phyloP scores from a whole-genome alignment of 202 grass and related monocot genomes.

The Setaria viridis region DNA sequence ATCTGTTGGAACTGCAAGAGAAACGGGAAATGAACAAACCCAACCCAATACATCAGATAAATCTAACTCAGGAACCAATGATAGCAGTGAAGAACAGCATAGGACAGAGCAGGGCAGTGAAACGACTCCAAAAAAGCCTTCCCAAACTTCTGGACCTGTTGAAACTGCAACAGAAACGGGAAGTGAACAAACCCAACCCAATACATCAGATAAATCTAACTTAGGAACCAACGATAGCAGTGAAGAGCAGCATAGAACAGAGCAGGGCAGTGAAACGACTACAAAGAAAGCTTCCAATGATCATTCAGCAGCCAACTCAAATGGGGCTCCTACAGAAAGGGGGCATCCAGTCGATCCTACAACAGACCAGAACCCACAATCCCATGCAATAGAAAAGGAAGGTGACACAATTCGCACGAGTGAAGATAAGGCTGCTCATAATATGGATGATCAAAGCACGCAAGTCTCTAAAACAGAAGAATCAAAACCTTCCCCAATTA shows the following conservation, averaged over 20 bases:
- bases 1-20: slow-evolving; percentile 51
- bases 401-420: slow-evolving; percentile 49
- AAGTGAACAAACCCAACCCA: slow-evolving; percentile 51
- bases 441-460: slow-evolving; percentile 55
- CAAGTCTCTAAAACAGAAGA: slow-evolving; percentile 64
- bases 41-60: slow-evolving; percentile 56
- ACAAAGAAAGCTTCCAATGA: slow-evolving; percentile 61
- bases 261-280: slow-evolving; percentile 46
- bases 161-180: slow-evolving; percentile 52
- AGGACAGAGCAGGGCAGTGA: slow-evolving; percentile 35
- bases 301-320: slow-evolving; percentile 49
- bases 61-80: slow-evolving; percentile 27
- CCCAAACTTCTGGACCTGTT: slow-evolving; percentile 54
- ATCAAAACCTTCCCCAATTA: slow-evolving; percentile 59
- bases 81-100: slow-evolving; percentile 50
- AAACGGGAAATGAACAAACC: slow-evolving; percentile 50
- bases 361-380: slow-evolving; percentile 56
- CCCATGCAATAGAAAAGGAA: slow-evolving; percentile 56
- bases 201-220: slow-evolving; percentile 52
- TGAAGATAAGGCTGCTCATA: slow-evolving; percentile 63
- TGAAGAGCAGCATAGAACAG: slow-evolving; percentile 45
- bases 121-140: slow-evolving; percentile 6
- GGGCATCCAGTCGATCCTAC: slow-evolving; percentile 53
- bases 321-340: slow-evolving; percentile 49
- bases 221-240: slow-evolving; percentile 41